These are phyloP conservation scores for Canna indica DNA, from an alignment of 176 grass and related monocot genomes.

Conservation along the genomic window DNA sequence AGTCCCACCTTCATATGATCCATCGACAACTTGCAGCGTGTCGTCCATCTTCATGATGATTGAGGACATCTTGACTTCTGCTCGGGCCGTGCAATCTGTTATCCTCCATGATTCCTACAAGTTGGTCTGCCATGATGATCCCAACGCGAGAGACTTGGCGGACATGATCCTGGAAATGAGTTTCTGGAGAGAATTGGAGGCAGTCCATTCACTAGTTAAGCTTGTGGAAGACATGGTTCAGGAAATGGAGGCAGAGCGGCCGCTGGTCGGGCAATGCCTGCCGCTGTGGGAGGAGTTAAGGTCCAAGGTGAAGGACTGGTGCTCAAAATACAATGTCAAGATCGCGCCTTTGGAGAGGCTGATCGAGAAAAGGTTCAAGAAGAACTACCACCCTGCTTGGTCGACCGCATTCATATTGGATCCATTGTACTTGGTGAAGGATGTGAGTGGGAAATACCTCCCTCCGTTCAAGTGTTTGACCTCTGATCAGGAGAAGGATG, in stretches of 20 bases:
- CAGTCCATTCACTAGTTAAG: slow-evolving; percentile 39
- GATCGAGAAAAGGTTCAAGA: slow-evolving; percentile 68
- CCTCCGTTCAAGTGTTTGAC: slow-evolving; percentile 76
- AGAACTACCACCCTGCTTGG: slow-evolving; percentile 92
- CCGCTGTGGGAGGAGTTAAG: slow-evolving; percentile 70
- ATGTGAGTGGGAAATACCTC: slow-evolving; percentile 70
- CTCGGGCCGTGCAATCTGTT: slow-evolving; percentile 38
- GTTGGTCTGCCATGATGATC: slow-evolving; percentile 54
- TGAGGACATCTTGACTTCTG: slow-evolving; percentile 51
- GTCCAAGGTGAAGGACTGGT: slow-evolving; percentile 53
- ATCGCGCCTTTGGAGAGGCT: slow-evolving; percentile 47
- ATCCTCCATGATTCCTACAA: slow-evolving; percentile 67
- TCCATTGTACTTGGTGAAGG: slow-evolving; percentile 75
- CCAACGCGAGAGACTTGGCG: slow-evolving; percentile 33
- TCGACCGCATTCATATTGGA: slow-evolving; percentile 78
- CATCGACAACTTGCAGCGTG: background rate
- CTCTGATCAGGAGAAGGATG: slow-evolving; percentile 81
- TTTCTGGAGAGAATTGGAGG: slow-evolving; percentile 67
- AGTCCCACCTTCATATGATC: background rate
- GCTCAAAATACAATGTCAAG: slow-evolving; percentile 54
- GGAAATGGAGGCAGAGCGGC: slow-evolving; percentile 68
- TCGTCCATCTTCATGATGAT: slow-evolving; percentile 39
- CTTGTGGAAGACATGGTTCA: slow-evolving; percentile 49
- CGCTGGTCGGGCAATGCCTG: slow-evolving; percentile 74
- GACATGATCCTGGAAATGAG: slow-evolving; percentile 48